These are phyloP conservation scores for Tetrahymena malaccensis DNA, from an alignment of 73 alveolate genomes.

Conservation along the genomic window DNA sequence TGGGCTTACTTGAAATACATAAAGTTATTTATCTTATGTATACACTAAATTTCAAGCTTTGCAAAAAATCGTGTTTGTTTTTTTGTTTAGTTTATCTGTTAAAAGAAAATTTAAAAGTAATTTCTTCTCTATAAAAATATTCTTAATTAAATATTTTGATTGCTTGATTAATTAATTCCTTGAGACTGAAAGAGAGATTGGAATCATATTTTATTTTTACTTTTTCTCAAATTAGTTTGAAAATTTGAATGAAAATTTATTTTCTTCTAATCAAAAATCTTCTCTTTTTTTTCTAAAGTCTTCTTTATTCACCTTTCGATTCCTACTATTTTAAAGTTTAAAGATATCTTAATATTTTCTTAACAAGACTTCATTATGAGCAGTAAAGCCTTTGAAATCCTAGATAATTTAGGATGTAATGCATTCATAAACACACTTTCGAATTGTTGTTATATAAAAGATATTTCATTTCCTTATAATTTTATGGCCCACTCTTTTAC, in stretches of 20 bases:
- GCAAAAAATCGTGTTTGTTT: not conserved
- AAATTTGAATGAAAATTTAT: not conserved
- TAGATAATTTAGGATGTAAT: not conserved
- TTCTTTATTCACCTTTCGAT: not conserved
- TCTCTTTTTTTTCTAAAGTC: not conserved
- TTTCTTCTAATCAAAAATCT: not conserved
- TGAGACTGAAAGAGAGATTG: no score
- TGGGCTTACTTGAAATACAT: not conserved
- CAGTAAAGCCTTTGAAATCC: not conserved
- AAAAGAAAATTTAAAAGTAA: not conserved
- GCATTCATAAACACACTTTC: not conserved
- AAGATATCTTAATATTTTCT: not conserved
- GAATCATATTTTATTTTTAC: no score
- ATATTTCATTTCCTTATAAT: no score
- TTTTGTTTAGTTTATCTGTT: not conserved
- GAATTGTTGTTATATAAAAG: not conserved
- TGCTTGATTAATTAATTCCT: not conserved
- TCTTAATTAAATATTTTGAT: not conserved
- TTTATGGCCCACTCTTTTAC: not conserved
- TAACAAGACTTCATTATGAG: not conserved
- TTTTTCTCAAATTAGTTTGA: not conserved
- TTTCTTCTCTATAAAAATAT: not conserved
- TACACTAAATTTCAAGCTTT: not conserved
- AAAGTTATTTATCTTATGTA: no score
- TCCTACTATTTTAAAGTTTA: not conserved